Percentiles rank a stretch among this genome's conserved stretches.
Conservation (phyloP, 2,329 filamentous ascomycete genomes). For the Apiospora aurea region DNA sequence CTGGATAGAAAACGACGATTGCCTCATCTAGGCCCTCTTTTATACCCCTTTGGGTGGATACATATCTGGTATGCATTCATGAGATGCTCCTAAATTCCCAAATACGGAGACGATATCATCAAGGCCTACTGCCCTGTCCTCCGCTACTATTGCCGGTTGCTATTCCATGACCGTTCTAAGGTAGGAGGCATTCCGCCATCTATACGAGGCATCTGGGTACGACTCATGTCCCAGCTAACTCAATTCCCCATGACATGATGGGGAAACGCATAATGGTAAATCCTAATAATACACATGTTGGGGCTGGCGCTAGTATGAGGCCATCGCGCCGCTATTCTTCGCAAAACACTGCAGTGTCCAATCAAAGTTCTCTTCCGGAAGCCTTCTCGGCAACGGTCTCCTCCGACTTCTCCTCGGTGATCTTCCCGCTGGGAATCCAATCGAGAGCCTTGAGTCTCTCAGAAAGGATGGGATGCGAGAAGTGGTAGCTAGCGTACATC, state of each 20-base stretch:
- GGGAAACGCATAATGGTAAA: not conserved
- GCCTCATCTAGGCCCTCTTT: not conserved
- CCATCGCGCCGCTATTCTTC: not conserved
- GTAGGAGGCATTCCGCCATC: not conserved
- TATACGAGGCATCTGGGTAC: not conserved
- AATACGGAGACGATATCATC: not conserved
- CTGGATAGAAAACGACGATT: not conserved
- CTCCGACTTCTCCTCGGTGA: slow-evolving; percentile 53
- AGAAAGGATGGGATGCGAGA: slow-evolving; percentile 94
- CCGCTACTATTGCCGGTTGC: not conserved
- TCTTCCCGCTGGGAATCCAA: slow-evolving; percentile 75
- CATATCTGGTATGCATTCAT: not conserved
- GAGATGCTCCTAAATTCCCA: not conserved
- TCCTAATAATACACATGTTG: not conserved
- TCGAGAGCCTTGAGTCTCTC: slow-evolving; percentile 91
- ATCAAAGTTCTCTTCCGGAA: slow-evolving; percentile 69
- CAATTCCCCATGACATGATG: not conserved
- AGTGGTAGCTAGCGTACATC: slow-evolving; percentile 98
- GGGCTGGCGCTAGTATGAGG: not conserved
- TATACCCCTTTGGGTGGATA: not conserved
- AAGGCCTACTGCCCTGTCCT: not conserved
- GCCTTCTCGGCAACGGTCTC: slow-evolving; percentile 68
- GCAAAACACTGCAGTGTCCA: not conserved
- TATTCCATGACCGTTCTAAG: not conserved
- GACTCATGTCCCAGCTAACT: not conserved